phyloP scores from a whole-genome alignment of 108 stramenopile species.

The Cyclotella sp. region DNA sequence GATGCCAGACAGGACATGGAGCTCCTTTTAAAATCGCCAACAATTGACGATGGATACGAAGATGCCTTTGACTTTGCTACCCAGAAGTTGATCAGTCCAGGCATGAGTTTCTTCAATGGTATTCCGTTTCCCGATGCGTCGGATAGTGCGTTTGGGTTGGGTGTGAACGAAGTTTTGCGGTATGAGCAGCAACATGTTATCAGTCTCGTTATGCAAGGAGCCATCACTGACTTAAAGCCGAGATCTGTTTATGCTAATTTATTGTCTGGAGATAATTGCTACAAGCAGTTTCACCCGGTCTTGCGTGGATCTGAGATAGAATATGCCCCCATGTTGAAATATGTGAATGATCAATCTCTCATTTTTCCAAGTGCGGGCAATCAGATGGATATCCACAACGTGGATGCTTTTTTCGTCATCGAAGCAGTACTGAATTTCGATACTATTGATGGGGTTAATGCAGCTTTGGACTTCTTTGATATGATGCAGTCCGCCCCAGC shows the following conservation, averaged over 20 bases:
- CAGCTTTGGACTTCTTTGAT: slow-evolving; percentile 54
- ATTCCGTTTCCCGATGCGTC: slow-evolving; percentile 64
- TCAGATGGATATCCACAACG: slow-evolving; percentile 10
- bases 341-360: slow-evolving; percentile 55
- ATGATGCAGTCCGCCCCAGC: slow-evolving; percentile 44
- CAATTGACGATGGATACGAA: slow-evolving; percentile 40
- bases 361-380: slow-evolving; percentile 33
- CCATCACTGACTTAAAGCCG: slow-evolving; percentile 73
- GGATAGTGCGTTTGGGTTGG: slow-evolving; percentile 40
- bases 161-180: slow-evolving; percentile 54
- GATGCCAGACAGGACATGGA: slow-evolving; percentile 40
- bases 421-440: slow-evolving; percentile 71
- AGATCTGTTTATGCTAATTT: slow-evolving; percentile 75
- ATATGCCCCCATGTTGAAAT: slow-evolving; percentile 47
- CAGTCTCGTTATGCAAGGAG: slow-evolving; percentile 54
- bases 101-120: slow-evolving; percentile 89
- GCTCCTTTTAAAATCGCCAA: slow-evolving; percentile 18
- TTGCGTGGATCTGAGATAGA: slow-evolving; percentile 42
- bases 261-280: slow-evolving; percentile 64
- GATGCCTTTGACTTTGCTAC: slow-evolving; percentile 65
- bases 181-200: slow-evolving; percentile 72
- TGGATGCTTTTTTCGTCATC: slow-evolving; percentile 63
- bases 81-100: slow-evolving; percentile 50
- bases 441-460: slow-evolving; percentile 40
- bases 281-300: slow-evolving; percentile 65